phyloP scores from a whole-genome alignment of 495 filamentous ascomycete genomes.

The Daldinia loculata region DNA sequence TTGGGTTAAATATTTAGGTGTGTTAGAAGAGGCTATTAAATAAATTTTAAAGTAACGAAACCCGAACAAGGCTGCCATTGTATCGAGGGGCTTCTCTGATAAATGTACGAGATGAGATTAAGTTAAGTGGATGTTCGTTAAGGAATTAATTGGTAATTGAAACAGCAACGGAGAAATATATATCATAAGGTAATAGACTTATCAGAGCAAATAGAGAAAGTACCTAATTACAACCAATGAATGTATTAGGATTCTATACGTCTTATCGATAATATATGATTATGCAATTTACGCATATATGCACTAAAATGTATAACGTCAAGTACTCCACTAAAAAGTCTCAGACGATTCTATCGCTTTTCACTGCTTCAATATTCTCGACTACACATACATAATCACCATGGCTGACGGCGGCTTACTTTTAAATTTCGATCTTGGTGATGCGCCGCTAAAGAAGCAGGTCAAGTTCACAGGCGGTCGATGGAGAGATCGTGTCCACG shows the following conservation, averaged over 20 bases:
- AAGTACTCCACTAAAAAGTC: conserved; percentile 1
- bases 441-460: conserved; percentile 65
- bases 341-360: neutral
- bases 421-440: conserved; percentile 84
- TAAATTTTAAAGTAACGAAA: no score
- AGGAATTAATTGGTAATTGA: no score
- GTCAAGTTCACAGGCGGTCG: conserved; percentile 84
- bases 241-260: neutral
- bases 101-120: no score
- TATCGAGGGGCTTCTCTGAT: no score
- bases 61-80: no score
- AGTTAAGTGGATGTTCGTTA: no score
- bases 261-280: neutral
- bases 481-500: conserved; percentile 87
- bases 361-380: conserved; percentile 14
- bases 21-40: no score
- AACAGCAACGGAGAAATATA: no score
- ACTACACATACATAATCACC: conserved; percentile 5
- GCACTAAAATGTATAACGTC: neutral
- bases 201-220: no score
- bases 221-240: no score
- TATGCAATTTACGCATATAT: neutral
- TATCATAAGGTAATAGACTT: no score
- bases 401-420: conserved; percentile 98
- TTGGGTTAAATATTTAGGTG: no score